Evolutionary conservation across 2,329 filamentous ascomycete species (phyloP).

Genomic region (Epichloe gansuensis): DNA sequence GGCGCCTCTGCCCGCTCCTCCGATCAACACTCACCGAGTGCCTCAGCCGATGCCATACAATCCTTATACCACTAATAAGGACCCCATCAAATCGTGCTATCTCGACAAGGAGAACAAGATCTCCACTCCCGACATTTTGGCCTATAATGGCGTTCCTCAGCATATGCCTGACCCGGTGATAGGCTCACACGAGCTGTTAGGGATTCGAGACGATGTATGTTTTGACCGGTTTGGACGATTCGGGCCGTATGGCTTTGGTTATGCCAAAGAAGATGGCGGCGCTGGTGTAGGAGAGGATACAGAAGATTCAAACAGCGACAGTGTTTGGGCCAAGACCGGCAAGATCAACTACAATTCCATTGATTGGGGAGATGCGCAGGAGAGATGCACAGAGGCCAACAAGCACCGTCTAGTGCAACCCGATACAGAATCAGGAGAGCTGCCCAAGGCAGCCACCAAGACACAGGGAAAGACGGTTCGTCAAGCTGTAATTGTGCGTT

Average conservation of each 20-base stretch:
- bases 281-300: conserved; percentile 57
- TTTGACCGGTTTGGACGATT: conserved; percentile 79
- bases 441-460: conserved; percentile 11
- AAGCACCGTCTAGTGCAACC: conserved; percentile 41
- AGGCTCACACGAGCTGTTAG: conserved; percentile 63
- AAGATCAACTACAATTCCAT: conserved; percentile 43
- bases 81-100: conserved; percentile 47
- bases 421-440: conserved; percentile 26
- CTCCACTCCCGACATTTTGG: conserved; percentile 49
- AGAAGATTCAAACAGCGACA: conserved; percentile 53
- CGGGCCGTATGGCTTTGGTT: conserved; percentile 79
- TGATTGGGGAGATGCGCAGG: conserved; percentile 43
- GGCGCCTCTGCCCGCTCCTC: conserved; percentile 21
- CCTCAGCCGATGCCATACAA: conserved; percentile 44
- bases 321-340: conserved; percentile 41
- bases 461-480: conserved; percentile 34
- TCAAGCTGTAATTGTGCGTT: conserved; percentile 66
- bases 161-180: conserved; percentile 67
- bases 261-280: conserved; percentile 59
- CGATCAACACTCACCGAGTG: conserved; percentile 19
- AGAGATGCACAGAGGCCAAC: conserved; percentile 45
- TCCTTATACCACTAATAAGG: conserved; percentile 49
- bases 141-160: conserved; percentile 56
- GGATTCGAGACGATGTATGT: conserved; percentile 65
- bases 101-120: conserved; percentile 46